These are phyloP conservation scores for Fagopyrum tataricum DNA, from an alignment of 148 eudicot species.

Conservation along the genomic window DNA sequence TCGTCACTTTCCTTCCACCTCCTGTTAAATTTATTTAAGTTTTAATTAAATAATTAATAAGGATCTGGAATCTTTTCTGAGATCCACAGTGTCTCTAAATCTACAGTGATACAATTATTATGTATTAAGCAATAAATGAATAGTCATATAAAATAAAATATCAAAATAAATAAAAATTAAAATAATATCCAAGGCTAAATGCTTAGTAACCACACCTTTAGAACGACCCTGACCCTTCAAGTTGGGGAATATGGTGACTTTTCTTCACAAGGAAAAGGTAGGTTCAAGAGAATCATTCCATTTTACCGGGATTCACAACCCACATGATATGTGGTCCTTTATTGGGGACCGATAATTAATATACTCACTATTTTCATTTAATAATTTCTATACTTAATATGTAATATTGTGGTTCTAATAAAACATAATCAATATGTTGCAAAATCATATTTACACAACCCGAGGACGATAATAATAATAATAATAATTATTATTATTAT, in stretches of 20 bases:
- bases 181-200: not conserved
- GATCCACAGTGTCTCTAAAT: too few species aligned
- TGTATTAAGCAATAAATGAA: too few species aligned
- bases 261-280: not conserved
- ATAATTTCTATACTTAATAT: not conserved
- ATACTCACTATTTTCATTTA: not conserved
- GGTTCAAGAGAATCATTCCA: not conserved
- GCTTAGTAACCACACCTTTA: not conserved
- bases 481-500: too few species aligned
- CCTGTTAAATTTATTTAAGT: constrained; percentile 28
- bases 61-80: too few species aligned
- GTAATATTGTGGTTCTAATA: not conserved
- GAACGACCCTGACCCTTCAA: constrained; percentile 3
- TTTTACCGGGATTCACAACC: not conserved
- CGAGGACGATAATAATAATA: not conserved
- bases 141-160: too few species aligned
- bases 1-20: constrained; percentile 88
- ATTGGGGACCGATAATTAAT: not conserved
- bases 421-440: not conserved
- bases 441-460: not conserved
- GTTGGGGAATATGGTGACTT: not conserved
- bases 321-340: constrained; percentile 7
- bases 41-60: not conserved
- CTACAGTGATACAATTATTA: too few species aligned
- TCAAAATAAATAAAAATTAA: too few species aligned